Percentiles rank a stretch among this genome's conserved stretches.
These are phyloP conservation scores for Meripilus lineatus DNA, from an alignment of 1,284 basidiomycete genomes.

Conservation along the genomic window DNA sequence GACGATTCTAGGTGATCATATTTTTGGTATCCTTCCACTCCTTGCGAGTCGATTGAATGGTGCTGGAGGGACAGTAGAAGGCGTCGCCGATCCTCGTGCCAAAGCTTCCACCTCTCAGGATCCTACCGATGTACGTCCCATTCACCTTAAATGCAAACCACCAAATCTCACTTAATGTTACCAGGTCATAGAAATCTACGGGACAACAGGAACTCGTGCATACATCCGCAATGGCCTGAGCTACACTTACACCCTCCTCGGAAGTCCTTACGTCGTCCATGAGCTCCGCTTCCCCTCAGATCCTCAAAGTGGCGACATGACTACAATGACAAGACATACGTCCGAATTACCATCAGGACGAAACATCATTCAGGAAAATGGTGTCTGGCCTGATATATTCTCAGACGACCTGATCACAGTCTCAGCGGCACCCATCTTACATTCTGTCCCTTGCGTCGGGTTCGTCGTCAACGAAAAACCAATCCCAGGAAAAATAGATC, in stretches of 20 bases:
- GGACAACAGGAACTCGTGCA: conserved; percentile 80
- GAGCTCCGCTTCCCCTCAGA: conserved; percentile 71
- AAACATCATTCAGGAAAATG: conserved; percentile 61
- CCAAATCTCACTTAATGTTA: conserved; percentile 7
- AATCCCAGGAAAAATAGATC: conserved; percentile 73
- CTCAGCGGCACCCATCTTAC: conserved; percentile 80
- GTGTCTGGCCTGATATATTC: conserved; percentile 72
- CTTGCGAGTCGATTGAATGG: conserved; percentile 66
- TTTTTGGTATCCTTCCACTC: conserved; percentile 76
- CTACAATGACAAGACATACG: conserved; percentile 40
- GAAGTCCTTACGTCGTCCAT: conserved; percentile 81
- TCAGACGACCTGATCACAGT: conserved; percentile 58
- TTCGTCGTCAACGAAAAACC: conserved; percentile 77
- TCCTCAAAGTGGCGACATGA: conserved; percentile 43
- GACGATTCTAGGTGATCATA: conserved; percentile 73
- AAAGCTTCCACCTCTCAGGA: conserved; percentile 17
- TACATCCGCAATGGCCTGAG: conserved; percentile 73
- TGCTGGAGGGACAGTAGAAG: conserved; percentile 60
- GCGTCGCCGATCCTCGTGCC: conserved; percentile 53
- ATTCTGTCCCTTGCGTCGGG: conserved; percentile 81
- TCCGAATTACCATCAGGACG: conserved; percentile 62
- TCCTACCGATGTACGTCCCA: conserved; percentile 14
- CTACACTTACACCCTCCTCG: conserved; percentile 70
- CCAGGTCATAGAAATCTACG: conserved; percentile 80
- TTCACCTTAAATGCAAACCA: conserved; percentile 2